phyloP scores from a whole-genome alignment of 129 eudicot genomes.

The Erigeron canadensis region DNA sequence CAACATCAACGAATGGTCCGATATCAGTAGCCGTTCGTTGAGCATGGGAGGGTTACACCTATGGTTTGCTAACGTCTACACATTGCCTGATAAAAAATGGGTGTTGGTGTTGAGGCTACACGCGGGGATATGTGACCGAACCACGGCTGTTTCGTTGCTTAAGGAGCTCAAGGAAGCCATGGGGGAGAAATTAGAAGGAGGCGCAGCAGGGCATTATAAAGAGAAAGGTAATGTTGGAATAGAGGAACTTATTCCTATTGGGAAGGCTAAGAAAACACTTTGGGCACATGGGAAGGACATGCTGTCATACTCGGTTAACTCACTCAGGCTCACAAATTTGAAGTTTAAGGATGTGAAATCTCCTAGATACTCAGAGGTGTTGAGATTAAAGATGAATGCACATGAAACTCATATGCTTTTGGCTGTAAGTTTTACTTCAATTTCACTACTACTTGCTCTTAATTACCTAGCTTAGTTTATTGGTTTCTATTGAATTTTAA shows the following conservation, averaged over 20 bases:
- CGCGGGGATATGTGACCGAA: slow-evolving; percentile 48
- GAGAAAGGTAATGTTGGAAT: slow-evolving; percentile 53
- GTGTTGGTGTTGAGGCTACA: slow-evolving; percentile 45
- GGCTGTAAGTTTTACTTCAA: slow-evolving; percentile 41
- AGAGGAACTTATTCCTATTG: slow-evolving; percentile 51
- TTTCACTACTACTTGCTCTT: background rate
- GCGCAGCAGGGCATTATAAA: slow-evolving; percentile 21
- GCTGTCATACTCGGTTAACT: slow-evolving; percentile 49
- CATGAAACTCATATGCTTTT: slow-evolving; percentile 38
- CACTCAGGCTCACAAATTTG: slow-evolving; percentile 52
- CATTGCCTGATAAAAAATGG: slow-evolving; percentile 39
- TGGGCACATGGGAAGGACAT: slow-evolving; percentile 64
- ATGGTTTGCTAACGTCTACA: slow-evolving; percentile 39
- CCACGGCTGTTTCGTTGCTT: slow-evolving; percentile 52
- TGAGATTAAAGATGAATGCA: slow-evolving; percentile 39
- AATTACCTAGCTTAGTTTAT: background rate
- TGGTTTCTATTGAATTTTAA: too few relatives aligned
- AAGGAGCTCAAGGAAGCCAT: slow-evolving; percentile 49
- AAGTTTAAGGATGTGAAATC: slow-evolving; percentile 45
- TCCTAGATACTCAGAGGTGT: slow-evolving; percentile 45
- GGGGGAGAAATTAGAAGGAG: slow-evolving; percentile 13
- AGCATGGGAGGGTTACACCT: slow-evolving; percentile 34
- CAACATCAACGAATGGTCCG: slow-evolving; percentile 44
- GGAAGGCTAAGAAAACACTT: slow-evolving; percentile 48
- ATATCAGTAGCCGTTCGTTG: slow-evolving; percentile 2